These are phyloP conservation scores for Solanum ossicruentum DNA, from an alignment of 257 asterid genomes.

Conservation along the genomic window DNA sequence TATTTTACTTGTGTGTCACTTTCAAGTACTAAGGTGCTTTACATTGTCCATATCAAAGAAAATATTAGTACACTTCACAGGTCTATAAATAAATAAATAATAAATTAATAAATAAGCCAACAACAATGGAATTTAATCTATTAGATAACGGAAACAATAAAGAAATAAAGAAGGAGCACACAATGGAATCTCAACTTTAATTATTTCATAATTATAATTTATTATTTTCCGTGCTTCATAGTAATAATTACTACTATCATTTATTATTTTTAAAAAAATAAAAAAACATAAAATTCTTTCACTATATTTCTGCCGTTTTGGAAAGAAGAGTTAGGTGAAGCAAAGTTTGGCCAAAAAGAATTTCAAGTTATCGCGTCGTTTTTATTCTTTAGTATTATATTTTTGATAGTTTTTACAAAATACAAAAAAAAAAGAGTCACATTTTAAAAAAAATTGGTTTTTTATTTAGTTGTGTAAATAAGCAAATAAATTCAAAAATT, in stretches of 20 bases:
- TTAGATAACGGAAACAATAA: neutral
- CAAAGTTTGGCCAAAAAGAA: neutral
- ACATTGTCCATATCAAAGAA: neutral
- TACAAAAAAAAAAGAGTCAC: no score
- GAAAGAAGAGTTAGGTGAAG: neutral
- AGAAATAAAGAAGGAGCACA: neutral
- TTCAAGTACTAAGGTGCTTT: neutral
- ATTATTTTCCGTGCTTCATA: neutral
- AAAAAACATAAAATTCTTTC: neutral
- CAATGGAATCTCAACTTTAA: constrained; percentile 11
- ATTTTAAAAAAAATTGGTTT: no score
- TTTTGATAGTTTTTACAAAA: no score
- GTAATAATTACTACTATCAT: neutral
- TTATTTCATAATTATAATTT: neutral
- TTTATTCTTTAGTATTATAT: neutral
- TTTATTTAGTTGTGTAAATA: no score
- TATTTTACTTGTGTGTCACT: neutral
- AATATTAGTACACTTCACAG: neutral
- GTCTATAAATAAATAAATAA: neutral
- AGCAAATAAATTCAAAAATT: neutral
- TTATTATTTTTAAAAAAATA: neutral
- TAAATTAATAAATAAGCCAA: neutral
- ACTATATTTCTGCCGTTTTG: neutral
- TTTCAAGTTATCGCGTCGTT: neutral
- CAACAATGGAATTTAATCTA: neutral